Percentiles rank a stretch among this genome's conserved stretches.
phyloP scores from a whole-genome alignment of 106 monocot species.

The Agapanthus africanus region DNA sequence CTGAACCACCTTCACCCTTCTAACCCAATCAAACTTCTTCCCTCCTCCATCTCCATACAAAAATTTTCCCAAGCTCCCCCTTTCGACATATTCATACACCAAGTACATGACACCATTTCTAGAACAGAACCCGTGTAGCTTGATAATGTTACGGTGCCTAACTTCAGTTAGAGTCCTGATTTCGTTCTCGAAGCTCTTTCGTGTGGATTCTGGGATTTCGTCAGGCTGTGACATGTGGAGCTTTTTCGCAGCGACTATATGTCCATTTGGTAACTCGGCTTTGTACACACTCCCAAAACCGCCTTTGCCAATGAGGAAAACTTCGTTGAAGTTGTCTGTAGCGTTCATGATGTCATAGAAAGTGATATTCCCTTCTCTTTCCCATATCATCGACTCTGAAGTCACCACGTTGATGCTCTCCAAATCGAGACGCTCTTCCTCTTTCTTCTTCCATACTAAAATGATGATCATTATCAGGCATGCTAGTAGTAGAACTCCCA shows the following conservation, averaged over 20 bases:
- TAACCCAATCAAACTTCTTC: slow-evolving; percentile 46
- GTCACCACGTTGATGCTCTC: slow-evolving; percentile 11
- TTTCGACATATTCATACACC: slow-evolving; percentile 70
- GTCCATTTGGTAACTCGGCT: slow-evolving; percentile 44
- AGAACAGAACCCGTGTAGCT: slow-evolving; percentile 68
- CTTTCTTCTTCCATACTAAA: slow-evolving; percentile 3
- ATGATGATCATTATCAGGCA: background rate
- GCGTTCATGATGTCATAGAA: slow-evolving; percentile 64
- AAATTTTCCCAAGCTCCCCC: slow-evolving; percentile 59
- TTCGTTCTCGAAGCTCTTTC: slow-evolving; percentile 73
- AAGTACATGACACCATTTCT: slow-evolving; percentile 48
- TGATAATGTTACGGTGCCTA: slow-evolving; percentile 76
- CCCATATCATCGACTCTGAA: slow-evolving; percentile 46
- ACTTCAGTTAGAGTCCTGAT: slow-evolving; percentile 60
- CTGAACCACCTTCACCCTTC: slow-evolving; percentile 47
- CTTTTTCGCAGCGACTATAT: slow-evolving; percentile 62
- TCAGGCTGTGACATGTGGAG: slow-evolving; percentile 22
- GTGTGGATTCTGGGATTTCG: slow-evolving; percentile 19
- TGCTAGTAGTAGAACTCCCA: slow-evolving; percentile 15
- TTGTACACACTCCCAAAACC: slow-evolving; percentile 64
- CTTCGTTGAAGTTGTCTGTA: slow-evolving; percentile 60
- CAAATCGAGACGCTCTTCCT: background rate
- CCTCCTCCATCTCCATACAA: slow-evolving; percentile 48
- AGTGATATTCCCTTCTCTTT: slow-evolving; percentile 56
- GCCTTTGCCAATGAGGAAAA: slow-evolving; percentile 59